Evolutionary conservation across 2,329 filamentous ascomycete species (phyloP), one percentile per base, ranked within the genome.

Genomic region (Penicillium sclerotigenum): DNA sequence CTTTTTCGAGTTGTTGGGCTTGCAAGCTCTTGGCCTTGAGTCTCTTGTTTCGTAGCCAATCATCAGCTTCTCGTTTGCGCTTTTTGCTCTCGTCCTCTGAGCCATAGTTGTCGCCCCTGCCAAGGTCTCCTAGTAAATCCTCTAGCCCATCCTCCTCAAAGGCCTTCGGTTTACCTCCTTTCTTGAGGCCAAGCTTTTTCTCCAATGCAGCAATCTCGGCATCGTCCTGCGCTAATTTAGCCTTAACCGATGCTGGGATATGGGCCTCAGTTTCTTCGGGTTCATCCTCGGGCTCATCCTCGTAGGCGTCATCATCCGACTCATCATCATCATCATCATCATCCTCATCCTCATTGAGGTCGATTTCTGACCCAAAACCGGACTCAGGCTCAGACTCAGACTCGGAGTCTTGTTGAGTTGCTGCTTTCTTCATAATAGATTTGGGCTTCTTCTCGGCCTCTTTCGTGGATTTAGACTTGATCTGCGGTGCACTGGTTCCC

Each of bases 191-290:
- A 3, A 99, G 77, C 68, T 90, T 95, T 72, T 87, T 91, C 76
- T 99, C 94, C 31, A 97, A 78, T 3, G 86, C 86, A 20, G 88
- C 87, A 64, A 99, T 97, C 65, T 96, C 91, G 2, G 86, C 89
- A 67, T 97, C 91, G 56, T 99, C 93, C 59, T 90, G 80, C 0
- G 84, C 86, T 5, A 97, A 77, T 63, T 83, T 85, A 4, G 87
- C 82, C 67, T 81, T 84, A n/a, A 85, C 77, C 0, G 64, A 65
- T 57, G 67, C 69, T 0, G 77, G 72, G 24, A 74, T 50, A 48
- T 68, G 68, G 3, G 40, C 50, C 11, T 47, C 52, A 3, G 52
- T 54, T 10, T 65, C 60, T 50, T 64, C 14, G 13, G 26, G 29
- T 28, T 50, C 37, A 9, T 52, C 58, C 2, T 62, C 57, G 33